A percentile compares a stretch with the other conserved stretches of the same genome.
Conservation (phyloP, 2,329 filamentous ascomycete species). For the Cryphonectria parasitica region DNA sequence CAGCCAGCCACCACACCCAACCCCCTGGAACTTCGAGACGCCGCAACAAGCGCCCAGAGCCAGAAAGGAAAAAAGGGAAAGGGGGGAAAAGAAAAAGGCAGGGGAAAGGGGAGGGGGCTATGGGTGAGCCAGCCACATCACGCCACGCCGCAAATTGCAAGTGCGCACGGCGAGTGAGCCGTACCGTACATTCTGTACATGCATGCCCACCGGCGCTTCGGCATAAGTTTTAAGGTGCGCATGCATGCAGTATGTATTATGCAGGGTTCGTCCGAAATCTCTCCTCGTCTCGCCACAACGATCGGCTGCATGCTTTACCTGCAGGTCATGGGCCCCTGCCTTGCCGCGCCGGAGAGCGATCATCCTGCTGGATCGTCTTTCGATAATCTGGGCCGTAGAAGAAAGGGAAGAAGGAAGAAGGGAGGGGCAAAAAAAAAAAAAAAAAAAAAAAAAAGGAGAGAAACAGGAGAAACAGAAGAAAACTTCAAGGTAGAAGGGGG, state of each 20-base stretch:
- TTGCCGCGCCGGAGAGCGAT: background rate
- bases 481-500: no score
- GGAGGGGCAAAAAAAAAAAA: background rate
- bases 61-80: background rate
- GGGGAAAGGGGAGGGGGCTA: no score
- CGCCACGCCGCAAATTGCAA: background rate
- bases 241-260: background rate
- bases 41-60: background rate
- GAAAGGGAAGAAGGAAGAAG: background rate
- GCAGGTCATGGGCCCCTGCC: background rate
- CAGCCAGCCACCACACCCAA: no score
- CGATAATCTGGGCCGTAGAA: background rate
- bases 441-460: background rate
- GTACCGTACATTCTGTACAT: background rate
- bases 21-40: constrained; percentile 1
- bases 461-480: background rate
- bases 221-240: background rate
- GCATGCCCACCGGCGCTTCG: constrained; percentile 7
- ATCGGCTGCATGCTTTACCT: background rate
- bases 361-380: background rate
- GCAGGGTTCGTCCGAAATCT: constrained; percentile 9
- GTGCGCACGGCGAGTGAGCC: background rate
- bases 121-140: background rate
- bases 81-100: background rate
- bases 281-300: background rate